Conservation (phyloP, 495 filamentous ascomycete genomes). For the Aspergillus hancockii region DNA sequence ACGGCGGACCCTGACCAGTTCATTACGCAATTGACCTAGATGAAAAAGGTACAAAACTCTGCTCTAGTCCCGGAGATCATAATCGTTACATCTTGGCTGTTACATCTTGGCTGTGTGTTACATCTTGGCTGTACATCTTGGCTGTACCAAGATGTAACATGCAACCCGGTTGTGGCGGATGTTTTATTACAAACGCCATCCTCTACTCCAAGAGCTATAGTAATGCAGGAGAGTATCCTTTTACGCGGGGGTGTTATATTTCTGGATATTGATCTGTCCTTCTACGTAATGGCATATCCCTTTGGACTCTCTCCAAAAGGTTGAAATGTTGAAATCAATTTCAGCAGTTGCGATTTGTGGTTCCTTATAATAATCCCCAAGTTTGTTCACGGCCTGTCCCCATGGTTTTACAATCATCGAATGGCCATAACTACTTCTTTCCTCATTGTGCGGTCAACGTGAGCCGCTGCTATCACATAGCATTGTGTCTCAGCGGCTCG, state of each 20-base stretch:
- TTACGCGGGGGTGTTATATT: constrained; percentile 32
- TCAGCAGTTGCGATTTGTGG: constrained; percentile 54
- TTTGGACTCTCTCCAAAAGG: constrained; percentile 52
- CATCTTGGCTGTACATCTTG: too few species aligned
- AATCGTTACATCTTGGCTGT: too few species aligned
- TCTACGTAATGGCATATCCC: constrained; percentile 64
- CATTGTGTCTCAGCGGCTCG: constrained; percentile 88
- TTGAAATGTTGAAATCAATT: constrained; percentile 52
- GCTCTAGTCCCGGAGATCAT: too few species aligned
- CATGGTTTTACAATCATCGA: constrained; percentile 90
- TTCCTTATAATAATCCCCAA: constrained; percentile 53
- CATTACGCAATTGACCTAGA: too few species aligned
- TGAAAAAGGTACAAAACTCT: too few species aligned
- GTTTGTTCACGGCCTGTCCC: constrained; percentile 71
- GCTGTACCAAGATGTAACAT: too few species aligned
- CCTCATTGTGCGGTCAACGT: constrained; percentile 76
- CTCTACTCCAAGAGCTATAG: too few species aligned
- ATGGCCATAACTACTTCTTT: constrained; percentile 81
- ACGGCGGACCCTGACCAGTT: too few species aligned
- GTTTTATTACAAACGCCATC: too few species aligned
- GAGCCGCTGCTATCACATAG: constrained; percentile 87
- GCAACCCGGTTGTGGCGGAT: too few species aligned
- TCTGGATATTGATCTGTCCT: constrained; percentile 64
- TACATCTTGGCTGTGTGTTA: too few species aligned
- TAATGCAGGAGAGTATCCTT: too few species aligned